Evolutionary conservation across 768 basidiomycete species (phyloP).

Genomic region (Mrakia blollopis): DNA sequence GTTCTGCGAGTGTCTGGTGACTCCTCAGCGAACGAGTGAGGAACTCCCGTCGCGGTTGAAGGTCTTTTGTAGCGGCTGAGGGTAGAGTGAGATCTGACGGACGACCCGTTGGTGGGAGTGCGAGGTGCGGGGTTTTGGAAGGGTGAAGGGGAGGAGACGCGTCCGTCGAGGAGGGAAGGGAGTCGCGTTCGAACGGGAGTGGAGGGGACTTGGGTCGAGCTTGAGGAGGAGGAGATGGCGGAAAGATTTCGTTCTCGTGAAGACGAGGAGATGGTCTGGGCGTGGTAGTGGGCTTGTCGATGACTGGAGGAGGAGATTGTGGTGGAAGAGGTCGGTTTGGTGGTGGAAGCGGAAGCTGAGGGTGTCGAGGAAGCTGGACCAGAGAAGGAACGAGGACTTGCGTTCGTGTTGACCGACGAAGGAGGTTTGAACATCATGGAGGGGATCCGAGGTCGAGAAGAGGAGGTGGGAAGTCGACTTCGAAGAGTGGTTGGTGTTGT

Average conservation of each 20-base stretch:
- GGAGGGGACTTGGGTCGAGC: neutral
- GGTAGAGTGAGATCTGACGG: neutral
- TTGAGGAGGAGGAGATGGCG: neutral
- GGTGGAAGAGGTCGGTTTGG: neutral
- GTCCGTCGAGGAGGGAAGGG: neutral
- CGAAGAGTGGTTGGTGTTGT: neutral
- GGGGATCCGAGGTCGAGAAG: conserved; percentile 5
- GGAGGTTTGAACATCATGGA: conserved; percentile 9
- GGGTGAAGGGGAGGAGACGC: neutral
- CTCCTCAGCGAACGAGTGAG: neutral
- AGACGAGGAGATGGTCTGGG: neutral
- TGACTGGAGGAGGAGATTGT: neutral
- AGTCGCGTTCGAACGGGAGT: neutral
- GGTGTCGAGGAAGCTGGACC: neutral
- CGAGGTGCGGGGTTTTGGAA: neutral
- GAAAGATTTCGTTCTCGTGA: conserved; percentile 2
- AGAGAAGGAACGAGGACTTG: neutral
- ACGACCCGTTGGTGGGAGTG: neutral
- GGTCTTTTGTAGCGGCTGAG: neutral
- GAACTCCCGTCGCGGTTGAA: neutral
- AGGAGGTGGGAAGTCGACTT: neutral
- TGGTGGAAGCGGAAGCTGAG: neutral
- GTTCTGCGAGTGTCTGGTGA: neutral
- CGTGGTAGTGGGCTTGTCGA: neutral
- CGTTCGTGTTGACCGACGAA: neutral